A percentile compares a stretch with the other conserved stretches of the same genome.
These are phyloP conservation scores for Macadamia tetraphylla DNA, from an alignment of 164 flowering plant species.

Conservation along the genomic window DNA sequence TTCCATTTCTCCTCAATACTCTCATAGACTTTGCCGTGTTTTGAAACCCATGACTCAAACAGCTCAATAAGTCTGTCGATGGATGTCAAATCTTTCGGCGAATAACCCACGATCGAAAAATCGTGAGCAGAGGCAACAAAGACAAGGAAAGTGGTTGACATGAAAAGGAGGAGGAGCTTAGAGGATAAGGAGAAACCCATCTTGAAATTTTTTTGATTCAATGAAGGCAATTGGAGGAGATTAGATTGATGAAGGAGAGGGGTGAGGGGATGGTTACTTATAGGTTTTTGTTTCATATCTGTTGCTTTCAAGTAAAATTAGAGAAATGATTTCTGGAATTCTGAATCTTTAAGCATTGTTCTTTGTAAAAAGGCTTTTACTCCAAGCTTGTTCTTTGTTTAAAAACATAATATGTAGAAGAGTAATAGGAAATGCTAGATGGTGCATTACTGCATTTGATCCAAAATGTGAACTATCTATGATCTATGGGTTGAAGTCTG, in stretches of 20 bases:
- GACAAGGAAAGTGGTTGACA: slow-evolving; percentile 16
- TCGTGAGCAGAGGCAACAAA: slow-evolving; percentile 26
- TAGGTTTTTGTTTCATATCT: slow-evolving; percentile 7
- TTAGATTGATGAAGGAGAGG: slow-evolving; percentile 7
- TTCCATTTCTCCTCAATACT: slow-evolving; percentile 61
- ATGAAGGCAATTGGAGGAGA: background rate
- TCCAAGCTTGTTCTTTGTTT: slow-evolving; percentile 23
- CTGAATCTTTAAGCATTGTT: slow-evolving; percentile 50
- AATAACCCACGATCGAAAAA: slow-evolving; percentile 67
- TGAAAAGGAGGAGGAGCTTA: slow-evolving; percentile 16
- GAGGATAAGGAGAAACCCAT: slow-evolving; percentile 32
- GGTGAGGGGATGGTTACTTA: slow-evolving; percentile 14
- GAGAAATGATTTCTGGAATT: slow-evolving; percentile 6
- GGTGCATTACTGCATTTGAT: too few species aligned
- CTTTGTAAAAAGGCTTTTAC: slow-evolving; percentile 25
- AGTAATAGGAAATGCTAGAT: background rate
- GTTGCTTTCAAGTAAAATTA: slow-evolving; percentile 39
- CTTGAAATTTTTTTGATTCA: background rate
- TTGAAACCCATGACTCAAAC: slow-evolving; percentile 64
- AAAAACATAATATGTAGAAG: background rate
- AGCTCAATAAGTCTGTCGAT: slow-evolving; percentile 52
- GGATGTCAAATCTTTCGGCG: slow-evolving; percentile 46
- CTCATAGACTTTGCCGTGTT: slow-evolving; percentile 47
- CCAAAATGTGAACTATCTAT: too few species aligned
- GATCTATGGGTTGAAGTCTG: too few species aligned